Evolutionary conservation across 179 eudicot genomes (phyloP).

Genomic region (Vitellaria paradoxa): DNA sequence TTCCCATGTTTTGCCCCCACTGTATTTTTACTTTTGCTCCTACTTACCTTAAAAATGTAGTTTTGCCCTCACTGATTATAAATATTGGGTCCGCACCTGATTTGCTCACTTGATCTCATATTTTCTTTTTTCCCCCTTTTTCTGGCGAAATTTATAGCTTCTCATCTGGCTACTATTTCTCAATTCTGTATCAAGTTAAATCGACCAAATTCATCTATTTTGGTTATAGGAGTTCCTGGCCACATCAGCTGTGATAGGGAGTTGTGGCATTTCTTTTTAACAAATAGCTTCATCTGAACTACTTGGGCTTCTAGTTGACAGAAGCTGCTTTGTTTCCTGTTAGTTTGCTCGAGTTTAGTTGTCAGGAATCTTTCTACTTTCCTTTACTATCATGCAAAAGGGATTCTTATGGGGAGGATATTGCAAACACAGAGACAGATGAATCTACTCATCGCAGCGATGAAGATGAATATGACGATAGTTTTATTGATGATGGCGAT

Average conservation of each 20-base stretch:
- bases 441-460: slow-evolving; percentile 34
- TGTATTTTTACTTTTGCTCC: too few relatives aligned
- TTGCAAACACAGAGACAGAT: slow-evolving; percentile 53
- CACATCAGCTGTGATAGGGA: neutral
- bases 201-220: neutral
- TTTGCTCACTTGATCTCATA: neutral
- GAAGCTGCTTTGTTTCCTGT: neutral
- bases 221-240: neutral
- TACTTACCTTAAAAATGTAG: too few relatives aligned
- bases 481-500: slow-evolving; percentile 73
- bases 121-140: neutral
- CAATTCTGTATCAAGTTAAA: too few relatives aligned
- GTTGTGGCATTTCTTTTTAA: neutral
- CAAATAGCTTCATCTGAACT: neutral
- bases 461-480: slow-evolving; percentile 77
- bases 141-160: neutral
- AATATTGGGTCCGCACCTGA: too few relatives aligned
- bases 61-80: too few relatives aligned
- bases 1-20: too few relatives aligned
- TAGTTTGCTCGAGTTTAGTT: neutral
- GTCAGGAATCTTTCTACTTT: slow-evolving; percentile 13
- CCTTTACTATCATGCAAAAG: slow-evolving; percentile 46
- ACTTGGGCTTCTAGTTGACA: neutral
- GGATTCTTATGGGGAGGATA: slow-evolving; percentile 84
- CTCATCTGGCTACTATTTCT: neutral